Evolutionary conservation across 2,329 filamentous ascomycete genomes (phyloP).

Genomic region (Fusarium sp.): DNA sequence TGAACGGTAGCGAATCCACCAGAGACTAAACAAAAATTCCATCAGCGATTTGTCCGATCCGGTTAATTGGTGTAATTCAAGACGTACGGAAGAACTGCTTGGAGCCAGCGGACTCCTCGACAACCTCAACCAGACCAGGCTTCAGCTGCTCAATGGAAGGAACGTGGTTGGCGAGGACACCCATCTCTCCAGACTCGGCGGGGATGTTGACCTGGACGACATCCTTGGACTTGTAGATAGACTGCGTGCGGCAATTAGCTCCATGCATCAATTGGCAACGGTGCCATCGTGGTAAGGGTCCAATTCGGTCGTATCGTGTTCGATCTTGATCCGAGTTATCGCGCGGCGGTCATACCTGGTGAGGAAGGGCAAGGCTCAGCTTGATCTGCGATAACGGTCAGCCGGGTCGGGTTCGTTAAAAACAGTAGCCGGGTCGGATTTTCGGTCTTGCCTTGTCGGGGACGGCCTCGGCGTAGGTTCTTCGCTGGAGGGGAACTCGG

Average conservation of each 20-base stretch:
- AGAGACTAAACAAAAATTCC: constrained; percentile 73
- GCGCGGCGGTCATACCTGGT: constrained; percentile 80
- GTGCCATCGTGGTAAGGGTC: constrained; percentile 34
- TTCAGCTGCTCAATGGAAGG: constrained; percentile 99
- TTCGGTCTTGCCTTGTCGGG: constrained; percentile 76
- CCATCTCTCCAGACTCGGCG: constrained; percentile 98
- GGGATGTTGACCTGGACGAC: constrained; percentile 98
- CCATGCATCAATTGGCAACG: constrained; percentile 47
- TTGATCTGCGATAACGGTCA: constrained; percentile 74
- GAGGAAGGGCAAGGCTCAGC: constrained; percentile 96
- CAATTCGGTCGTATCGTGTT: constrained; percentile 49
- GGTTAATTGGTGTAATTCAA: constrained; percentile 9
- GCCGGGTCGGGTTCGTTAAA: constrained; percentile 40
- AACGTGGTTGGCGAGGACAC: constrained; percentile 98
- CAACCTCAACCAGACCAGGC: constrained; percentile 93
- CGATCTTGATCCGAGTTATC: constrained; percentile 37
- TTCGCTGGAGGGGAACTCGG: constrained; percentile 81
- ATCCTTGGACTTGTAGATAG: constrained; percentile 76
- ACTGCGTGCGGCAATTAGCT: constrained; percentile 71
- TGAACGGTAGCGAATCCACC: constrained; percentile 98
- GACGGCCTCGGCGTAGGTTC: constrained; percentile 91
- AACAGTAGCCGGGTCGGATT: constrained; percentile 38
- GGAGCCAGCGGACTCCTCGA: constrained; percentile 88
- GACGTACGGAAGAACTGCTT: constrained; percentile 99
- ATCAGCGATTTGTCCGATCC: constrained; percentile 36